A percentile compares a stretch with the other conserved stretches of the same genome.
Conservation (phyloP, 176 grass and related monocot genomes). For the Calamus simplicifolius region DNA sequence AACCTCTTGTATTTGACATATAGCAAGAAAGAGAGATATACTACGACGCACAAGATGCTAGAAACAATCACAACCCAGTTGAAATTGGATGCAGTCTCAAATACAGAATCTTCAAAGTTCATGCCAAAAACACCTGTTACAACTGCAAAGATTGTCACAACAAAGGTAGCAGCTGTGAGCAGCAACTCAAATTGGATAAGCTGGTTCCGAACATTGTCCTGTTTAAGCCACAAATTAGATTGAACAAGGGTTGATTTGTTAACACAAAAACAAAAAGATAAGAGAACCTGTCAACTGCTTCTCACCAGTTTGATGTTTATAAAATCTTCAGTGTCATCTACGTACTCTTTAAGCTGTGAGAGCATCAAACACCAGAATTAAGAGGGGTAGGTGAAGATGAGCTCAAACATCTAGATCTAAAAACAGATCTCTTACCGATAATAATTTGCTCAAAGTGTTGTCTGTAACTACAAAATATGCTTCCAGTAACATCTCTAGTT, state of each 20-base stretch:
- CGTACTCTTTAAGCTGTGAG: constrained; percentile 18
- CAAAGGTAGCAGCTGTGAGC: constrained; percentile 13
- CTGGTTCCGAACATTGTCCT: constrained; percentile 23
- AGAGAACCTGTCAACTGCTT: not conserved
- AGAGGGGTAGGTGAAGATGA: no score
- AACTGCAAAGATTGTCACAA: constrained; percentile 17
- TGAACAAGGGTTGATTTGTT: not conserved
- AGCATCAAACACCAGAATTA: not conserved
- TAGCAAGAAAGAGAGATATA: constrained; percentile 1
- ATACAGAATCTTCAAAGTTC: constrained; percentile 20
- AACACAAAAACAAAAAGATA: not conserved
- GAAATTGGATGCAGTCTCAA: constrained; percentile 14
- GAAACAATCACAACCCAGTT: constrained; percentile 9
- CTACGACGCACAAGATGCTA: not conserved
- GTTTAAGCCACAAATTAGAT: not conserved
- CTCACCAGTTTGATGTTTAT: constrained; percentile 19
- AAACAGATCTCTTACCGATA: constrained; percentile 12
- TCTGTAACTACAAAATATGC: constrained; percentile 18
- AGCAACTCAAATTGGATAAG: constrained; percentile 21
- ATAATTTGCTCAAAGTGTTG: constrained; percentile 20
- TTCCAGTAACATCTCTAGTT: constrained; percentile 20
- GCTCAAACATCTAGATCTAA: not conserved
- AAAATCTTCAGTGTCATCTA: constrained; percentile 19
- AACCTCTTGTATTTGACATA: constrained; percentile 8
- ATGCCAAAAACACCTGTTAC: constrained; percentile 21